Evolutionary conservation across 176 grass and related monocot genomes (phyloP), one percentile per base, ranked within the genome.

Genomic region (Alloteropsis semialata): DNA sequence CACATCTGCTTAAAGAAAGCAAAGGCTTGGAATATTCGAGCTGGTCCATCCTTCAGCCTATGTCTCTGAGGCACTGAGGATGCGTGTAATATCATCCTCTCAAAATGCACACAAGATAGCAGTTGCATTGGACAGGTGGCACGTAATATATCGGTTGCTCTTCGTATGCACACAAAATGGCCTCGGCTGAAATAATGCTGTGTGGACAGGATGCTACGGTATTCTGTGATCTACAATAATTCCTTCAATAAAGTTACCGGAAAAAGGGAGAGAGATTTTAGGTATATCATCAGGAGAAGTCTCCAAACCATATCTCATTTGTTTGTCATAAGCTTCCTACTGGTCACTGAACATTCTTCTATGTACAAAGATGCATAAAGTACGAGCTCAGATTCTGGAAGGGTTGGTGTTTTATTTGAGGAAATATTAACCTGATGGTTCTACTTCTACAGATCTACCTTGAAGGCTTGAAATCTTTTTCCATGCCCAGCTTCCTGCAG

Each of bases 361-460:
- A 33, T 69, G 32, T 43, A 69, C 12, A 1, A 1, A 43, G 5
- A 32, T 60, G 16, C 32, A 77, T 8, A 59, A 41, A 25, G 63
- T 51, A 50, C 50, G 39, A 67, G 38, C 59, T 50, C 38, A 69
- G 48, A 54, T 67, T 71, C 39, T 86, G 34, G 17, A 79, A 28
- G 45, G 18, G 30, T 53, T 61, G 41, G 8, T 2, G 32, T n/a
- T 75, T 39, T 38, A 57, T 41, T 5, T 27, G 12, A 57, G 10
- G 28, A 65, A 32, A 44, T 15, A 17, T 17, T 28, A 10, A 65
- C 37, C 21, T 66, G 30, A 51, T 37, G 12, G 2, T 32, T 32
- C 38, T 73, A 73, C 45, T 66, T 51, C 61, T 37, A 38, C 19
- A 79, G 21, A 30, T 66, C 33, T 51, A 51, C 22, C 21, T n/a